Evolutionary conservation across 768 basidiomycete genomes (phyloP), one percentile per base, ranked within the genome.

Genomic region (Auricularia cornea): DNA sequence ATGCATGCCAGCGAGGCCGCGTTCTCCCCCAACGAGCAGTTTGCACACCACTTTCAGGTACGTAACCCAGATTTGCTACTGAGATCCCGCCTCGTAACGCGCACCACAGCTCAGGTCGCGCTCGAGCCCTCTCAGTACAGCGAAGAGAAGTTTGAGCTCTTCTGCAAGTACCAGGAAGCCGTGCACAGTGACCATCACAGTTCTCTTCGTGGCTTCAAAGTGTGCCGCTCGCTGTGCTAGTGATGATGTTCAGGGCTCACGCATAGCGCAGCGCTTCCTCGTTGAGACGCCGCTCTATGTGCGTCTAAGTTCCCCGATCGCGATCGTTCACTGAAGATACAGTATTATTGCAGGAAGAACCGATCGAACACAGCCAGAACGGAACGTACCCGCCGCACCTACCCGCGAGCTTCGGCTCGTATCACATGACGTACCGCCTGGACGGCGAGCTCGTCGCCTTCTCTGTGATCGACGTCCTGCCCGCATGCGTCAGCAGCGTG

Each of bases 401-500:
- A 11, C 94, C 94, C 0, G 70, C 64, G n/a, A 75, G 83, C 18
- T 98, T 93, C 73, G 96, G 96, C n/a, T 89, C 92, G 28, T 92
- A 93, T 72, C 96, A 98, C 70, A 93, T 94, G 68, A 75, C 93
- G 52, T 97, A 96, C 71, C 81, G 84, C 65, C 72, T 98, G 28
- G 89, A 98, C 68, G 90, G 86, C 3, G 73, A 86, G 70, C 79
- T 98, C 12, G 82, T 97, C 60, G 97, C 92, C 0, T 79, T 98
- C 70, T 87, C 85, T 3, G 91, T 98, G 31, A 77, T 98, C 62
- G 97, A 98, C 72, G 87, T 99, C 62, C 79, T 99, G 30, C 95
- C 94, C 0, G 73, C 74, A 33, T 94, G 95, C 66, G 87, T 98
- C 3, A 92, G 89, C 3, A 79, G 82, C 65, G 88, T 90, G 3